Evolutionary conservation across 2,329 filamentous ascomycete species (phyloP), one percentile per base, ranked within the genome.

Genomic region (Magnaporthales sp.): DNA sequence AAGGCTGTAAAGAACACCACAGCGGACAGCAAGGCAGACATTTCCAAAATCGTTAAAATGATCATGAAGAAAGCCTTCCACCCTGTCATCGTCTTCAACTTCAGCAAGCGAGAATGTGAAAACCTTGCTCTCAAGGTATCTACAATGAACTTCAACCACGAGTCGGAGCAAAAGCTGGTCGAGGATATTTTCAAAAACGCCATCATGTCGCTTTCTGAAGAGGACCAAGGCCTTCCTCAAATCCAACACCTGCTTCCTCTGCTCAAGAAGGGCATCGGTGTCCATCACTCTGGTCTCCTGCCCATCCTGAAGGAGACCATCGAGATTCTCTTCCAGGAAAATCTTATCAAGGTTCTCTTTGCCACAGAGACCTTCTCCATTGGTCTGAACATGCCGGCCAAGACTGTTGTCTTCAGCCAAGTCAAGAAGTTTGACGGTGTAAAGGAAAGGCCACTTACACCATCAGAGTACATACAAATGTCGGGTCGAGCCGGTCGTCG

Each of bases 281-380:
- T 99, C 69, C 95, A 99, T 84, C 95, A 99, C 78, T 97, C 93
- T 38, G 95, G 95, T 68, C 83, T 99, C 61, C 83, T 99, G 64
- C 95, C 95, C 0, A 98, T 99, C 72, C 80, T 99, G 67, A 99
- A 99, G 79, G 95, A 99, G 78, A 97, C 94, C 0, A 98, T 99
- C 70, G 95, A 99, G 80, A 99, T 99, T 77, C 82, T 99, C 58
- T 99, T 99, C 83, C 95, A 99, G 75, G 95, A 99, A 79, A 93
- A 93, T 64, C 81, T 99, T 58, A 97, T 99, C 82, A 99, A 99
- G 79, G 94, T 98, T 10, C 84, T 99, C 0, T 98, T 99, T 69
- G 95, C 95, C 0, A 99, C 95, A 0, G 96, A 99, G 77, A 99
- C 95, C 1, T 99, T 99, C 79, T 98, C 95, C 4, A 99, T 99